Conservation (phyloP, 2,329 filamentous ascomycete species). For the Colletotrichum kahawae region DNA sequence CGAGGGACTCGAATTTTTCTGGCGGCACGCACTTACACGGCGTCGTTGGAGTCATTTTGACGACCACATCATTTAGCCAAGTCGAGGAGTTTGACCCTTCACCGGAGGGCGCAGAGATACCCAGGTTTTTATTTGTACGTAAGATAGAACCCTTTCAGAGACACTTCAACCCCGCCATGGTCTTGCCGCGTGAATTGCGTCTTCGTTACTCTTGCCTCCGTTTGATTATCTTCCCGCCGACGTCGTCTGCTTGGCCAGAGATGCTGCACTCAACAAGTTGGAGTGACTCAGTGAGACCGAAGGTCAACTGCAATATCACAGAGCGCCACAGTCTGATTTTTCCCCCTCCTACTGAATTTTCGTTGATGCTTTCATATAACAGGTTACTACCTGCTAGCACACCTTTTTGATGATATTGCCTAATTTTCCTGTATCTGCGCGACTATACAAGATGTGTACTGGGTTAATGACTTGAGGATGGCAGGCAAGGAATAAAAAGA, state of each 20-base stretch:
- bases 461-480: not conserved
- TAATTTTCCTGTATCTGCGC: not conserved
- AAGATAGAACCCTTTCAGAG: not conserved
- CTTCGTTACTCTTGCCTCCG: not conserved
- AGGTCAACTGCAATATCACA: not conserved
- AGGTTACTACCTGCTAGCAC: not conserved
- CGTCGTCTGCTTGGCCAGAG: not conserved
- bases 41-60: not conserved
- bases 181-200: not conserved
- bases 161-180: not conserved
- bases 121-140: not conserved
- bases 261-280: not conserved
- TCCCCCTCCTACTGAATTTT: not conserved
- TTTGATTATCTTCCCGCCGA: not conserved
- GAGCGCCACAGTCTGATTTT: not conserved
- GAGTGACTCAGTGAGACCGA: not conserved
- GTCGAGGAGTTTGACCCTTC: not conserved
- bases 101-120: not conserved
- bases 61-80: not conserved
- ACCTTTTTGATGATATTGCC: not conserved
- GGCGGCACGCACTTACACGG: not conserved
- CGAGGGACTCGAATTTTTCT: not conserved
- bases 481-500: not conserved
- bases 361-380: not conserved
- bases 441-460: not conserved